A percentile compares a stretch with the other conserved stretches of the same genome.
Evolutionary conservation across 2,329 filamentous ascomycete genomes (phyloP).

Genomic region (Aspergillus tanneri): DNA sequence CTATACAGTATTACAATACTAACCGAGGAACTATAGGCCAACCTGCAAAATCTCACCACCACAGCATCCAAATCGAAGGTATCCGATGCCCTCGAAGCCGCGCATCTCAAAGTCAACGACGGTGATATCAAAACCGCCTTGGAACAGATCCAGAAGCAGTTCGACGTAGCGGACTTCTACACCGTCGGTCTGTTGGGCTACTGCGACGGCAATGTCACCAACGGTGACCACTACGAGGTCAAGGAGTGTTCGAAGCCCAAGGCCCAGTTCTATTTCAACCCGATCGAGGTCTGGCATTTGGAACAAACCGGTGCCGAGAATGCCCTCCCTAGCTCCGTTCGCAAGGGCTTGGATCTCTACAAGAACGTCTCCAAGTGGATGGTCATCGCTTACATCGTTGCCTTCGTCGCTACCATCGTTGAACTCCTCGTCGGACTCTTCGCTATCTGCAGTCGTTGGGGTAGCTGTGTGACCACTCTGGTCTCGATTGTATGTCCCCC

Average conservation of each 20-base stretch:
- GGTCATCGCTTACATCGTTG: conserved; percentile 74
- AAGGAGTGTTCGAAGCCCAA: conserved; percentile 67
- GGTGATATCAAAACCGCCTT: conserved; percentile 41
- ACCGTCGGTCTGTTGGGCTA: conserved; percentile 83
- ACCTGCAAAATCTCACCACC: conserved; percentile 61
- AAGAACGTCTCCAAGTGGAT: conserved; percentile 75
- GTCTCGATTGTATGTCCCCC: conserved; percentile 63
- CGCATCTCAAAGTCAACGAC: conserved; percentile 37
- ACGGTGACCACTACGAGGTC: conserved; percentile 52
- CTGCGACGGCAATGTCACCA: conserved; percentile 64
- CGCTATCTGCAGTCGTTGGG: conserved; percentile 76
- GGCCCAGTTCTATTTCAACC: conserved; percentile 74
- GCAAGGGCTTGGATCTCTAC: conserved; percentile 70
- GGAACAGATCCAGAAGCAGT: conserved; percentile 38
- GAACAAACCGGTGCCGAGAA: conserved; percentile 57
- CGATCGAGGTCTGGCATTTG: conserved; percentile 65
- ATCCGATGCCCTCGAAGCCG: conserved; percentile 34
- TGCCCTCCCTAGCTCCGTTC: conserved; percentile 66
- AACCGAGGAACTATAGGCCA: conserved; percentile 43
- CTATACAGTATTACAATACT: background rate
- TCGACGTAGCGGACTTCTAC: conserved; percentile 73
- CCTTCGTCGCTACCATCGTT: conserved; percentile 65
- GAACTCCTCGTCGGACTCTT: conserved; percentile 78
- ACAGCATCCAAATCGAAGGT: conserved; percentile 36
- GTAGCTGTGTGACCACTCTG: conserved; percentile 79